Percentiles rank a stretch among this genome's conserved stretches.
Evolutionary conservation across 768 basidiomycete species (phyloP).

Genomic region (Leccinum boreale): DNA sequence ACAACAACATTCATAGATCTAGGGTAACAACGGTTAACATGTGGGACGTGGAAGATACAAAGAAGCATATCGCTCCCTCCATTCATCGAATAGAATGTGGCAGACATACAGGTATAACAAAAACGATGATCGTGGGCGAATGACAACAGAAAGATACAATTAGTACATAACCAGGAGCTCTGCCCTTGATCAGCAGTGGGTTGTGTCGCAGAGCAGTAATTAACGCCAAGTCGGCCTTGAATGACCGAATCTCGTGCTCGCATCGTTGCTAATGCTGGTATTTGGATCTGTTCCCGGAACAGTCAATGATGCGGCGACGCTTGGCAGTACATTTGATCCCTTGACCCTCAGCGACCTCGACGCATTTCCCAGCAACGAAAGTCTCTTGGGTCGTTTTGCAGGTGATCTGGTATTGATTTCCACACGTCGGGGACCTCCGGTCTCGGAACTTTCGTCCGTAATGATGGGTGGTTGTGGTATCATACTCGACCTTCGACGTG

Average conservation of each 20-base stretch:
- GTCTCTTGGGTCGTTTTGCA: slow-evolving; percentile 55
- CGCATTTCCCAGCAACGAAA: slow-evolving; percentile 47
- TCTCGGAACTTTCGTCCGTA: slow-evolving; percentile 34
- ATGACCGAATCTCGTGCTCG: slow-evolving; percentile 41
- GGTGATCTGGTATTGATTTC: slow-evolving; percentile 47
- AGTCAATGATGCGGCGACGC: slow-evolving; percentile 26
- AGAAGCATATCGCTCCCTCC: slow-evolving; percentile 5
- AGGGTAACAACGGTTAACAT: slow-evolving; percentile 25
- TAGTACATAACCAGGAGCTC: slow-evolving; percentile 18
- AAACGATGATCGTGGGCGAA: slow-evolving; percentile 7
- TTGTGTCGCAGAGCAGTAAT: slow-evolving; percentile 15
- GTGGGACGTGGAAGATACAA: slow-evolving; percentile 4
- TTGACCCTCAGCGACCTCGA: slow-evolving; percentile 36
- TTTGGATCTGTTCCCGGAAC: slow-evolving; percentile 41
- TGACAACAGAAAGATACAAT: slow-evolving; percentile 9
- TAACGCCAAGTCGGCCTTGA: slow-evolving; percentile 59
- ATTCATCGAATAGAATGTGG: slow-evolving; percentile 5
- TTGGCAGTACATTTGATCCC: slow-evolving; percentile 30
- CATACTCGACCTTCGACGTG: slow-evolving; percentile 73
- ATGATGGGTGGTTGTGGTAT: slow-evolving; percentile 66
- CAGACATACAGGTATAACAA: slow-evolving; percentile 19
- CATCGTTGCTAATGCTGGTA: slow-evolving; percentile 39
- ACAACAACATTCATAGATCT: slow-evolving; percentile 27
- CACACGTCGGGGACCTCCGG: slow-evolving; percentile 39
- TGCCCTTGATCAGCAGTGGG: slow-evolving; percentile 7